phyloP scores from a whole-genome alignment of 106 monocot genomes.

The Dactylorhiza incarnata region DNA sequence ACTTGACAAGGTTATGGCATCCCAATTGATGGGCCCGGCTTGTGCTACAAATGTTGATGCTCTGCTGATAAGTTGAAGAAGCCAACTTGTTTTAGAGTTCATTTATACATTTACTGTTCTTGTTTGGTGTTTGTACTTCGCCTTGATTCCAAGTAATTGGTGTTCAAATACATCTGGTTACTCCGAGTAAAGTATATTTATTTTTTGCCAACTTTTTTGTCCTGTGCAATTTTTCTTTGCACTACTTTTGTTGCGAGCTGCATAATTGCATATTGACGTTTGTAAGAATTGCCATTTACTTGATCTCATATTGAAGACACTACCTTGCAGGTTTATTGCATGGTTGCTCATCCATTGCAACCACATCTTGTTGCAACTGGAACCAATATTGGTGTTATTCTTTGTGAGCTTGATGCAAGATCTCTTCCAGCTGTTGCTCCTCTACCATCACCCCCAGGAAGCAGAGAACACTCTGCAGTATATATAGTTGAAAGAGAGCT shows the following conservation, averaged over 20 bases:
- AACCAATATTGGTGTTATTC: conserved; percentile 90
- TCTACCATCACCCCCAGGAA: conserved; percentile 68
- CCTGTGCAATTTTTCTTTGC: background rate
- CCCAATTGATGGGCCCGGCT: background rate
- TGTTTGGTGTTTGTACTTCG: background rate
- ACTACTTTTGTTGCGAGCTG: background rate
- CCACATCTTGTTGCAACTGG: conserved; percentile 98
- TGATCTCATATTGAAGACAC: background rate
- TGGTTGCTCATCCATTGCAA: conserved; percentile 98
- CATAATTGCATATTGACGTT: background rate
- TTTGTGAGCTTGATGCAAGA: conserved; percentile 93
- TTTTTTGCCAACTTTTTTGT: background rate
- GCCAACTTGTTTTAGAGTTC: background rate
- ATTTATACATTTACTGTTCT: background rate
- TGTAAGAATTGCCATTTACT: background rate
- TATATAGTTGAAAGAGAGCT: conserved; percentile 97
- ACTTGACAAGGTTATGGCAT: background rate
- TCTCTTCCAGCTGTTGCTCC: conserved; percentile 87
- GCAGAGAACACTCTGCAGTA: conserved; percentile 89
- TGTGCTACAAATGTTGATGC: background rate
- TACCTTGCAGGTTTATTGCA: conserved; percentile 78
- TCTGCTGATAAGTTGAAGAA: background rate
- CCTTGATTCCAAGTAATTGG: background rate
- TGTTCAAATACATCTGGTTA: background rate
- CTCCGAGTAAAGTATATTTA: background rate